Conservation (phyloP, 129 eudicot species). For the Saposhnikovia divaricata region DNA sequence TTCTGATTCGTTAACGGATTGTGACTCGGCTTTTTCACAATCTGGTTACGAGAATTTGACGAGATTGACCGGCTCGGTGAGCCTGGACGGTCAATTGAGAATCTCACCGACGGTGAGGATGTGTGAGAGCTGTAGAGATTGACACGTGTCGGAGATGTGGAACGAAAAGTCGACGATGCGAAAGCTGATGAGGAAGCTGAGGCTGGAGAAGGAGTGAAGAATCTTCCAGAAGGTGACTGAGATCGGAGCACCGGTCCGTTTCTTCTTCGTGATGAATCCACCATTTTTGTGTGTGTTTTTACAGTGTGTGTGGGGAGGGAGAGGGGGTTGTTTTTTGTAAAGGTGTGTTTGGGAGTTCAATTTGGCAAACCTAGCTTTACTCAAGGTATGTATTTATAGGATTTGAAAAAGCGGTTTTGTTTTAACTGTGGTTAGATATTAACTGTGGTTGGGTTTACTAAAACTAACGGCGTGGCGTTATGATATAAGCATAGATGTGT, state of each 20-base stretch:
- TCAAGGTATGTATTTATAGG: constrained; percentile 59
- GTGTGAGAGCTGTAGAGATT: constrained; percentile 22
- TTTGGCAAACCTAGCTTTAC: constrained; percentile 70
- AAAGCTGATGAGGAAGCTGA: constrained; percentile 18
- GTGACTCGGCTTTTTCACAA: constrained; percentile 27
- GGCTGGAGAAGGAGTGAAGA: constrained; percentile 19
- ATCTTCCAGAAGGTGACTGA: constrained; percentile 49
- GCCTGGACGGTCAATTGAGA: constrained; percentile 41
- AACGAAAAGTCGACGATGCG: constrained; percentile 33
- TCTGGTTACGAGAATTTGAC: constrained; percentile 27
- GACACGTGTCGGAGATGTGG: constrained; percentile 45
- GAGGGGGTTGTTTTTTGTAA: constrained; percentile 16
- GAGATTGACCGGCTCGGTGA: constrained; percentile 58
- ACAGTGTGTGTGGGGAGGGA: neutral
- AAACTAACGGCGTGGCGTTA: constrained; percentile 6
- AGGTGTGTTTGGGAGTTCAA: constrained; percentile 35
- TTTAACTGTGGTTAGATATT: neutral
- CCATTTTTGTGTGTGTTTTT: constrained; percentile 28
- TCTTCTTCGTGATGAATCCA: constrained; percentile 40
- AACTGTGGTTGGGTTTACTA: neutral
- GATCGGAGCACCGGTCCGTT: constrained; percentile 64
- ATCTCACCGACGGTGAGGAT: constrained; percentile 35
- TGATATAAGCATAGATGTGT: neutral
- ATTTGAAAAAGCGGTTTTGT: neutral
- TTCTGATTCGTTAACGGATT: constrained; percentile 32